These are phyloP conservation scores for Sclerotinia glacialis DNA, from an alignment of 2,329 filamentous ascomycete genomes.

Conservation along the genomic window DNA sequence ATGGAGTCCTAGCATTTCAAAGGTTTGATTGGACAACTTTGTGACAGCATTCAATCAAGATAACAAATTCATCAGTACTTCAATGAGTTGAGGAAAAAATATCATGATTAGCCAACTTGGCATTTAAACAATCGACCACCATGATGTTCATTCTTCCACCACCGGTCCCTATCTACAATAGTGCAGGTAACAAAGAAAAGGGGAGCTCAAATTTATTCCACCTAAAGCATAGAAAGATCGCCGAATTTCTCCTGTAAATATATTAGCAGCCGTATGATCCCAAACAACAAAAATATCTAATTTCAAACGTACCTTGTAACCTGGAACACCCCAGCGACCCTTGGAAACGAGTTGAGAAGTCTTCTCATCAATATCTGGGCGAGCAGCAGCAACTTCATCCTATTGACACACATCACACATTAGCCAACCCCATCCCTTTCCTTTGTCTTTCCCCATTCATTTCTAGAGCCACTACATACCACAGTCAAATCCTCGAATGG, in stretches of 20 bases:
- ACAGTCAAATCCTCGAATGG: constrained; percentile 97
- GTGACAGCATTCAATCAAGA: constrained; percentile 5
- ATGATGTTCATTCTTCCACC: constrained; percentile 28
- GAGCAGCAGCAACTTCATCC: constrained; percentile 92
- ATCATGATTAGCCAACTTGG: constrained; percentile 19
- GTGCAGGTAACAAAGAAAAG: constrained; percentile 60
- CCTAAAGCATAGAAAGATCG: constrained; percentile 91
- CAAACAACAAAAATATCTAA: not conserved
- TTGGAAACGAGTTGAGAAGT: constrained; percentile 91
- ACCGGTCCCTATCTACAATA: constrained; percentile 59
- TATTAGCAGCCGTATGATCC: constrained; percentile 45
- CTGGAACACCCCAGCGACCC: constrained; percentile 96
- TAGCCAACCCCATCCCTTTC: constrained; percentile 13
- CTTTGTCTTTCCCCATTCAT: not conserved
- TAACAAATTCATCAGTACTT: not conserved
- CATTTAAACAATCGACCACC: constrained; percentile 23
- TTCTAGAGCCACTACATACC: constrained; percentile 59
- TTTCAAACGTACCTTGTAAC: constrained; percentile 81
- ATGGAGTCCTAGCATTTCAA: not conserved
- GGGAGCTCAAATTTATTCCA: constrained; percentile 24
- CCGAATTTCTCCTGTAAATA: constrained; percentile 88
- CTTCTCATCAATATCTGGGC: constrained; percentile 97
- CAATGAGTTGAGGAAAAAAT: not conserved
- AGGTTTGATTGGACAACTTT: not conserved
- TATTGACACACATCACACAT: constrained; percentile 42